Evolutionary conservation across 2,329 filamentous ascomycete species (phyloP).

Genomic region (Pezicula neosporulosa): DNA sequence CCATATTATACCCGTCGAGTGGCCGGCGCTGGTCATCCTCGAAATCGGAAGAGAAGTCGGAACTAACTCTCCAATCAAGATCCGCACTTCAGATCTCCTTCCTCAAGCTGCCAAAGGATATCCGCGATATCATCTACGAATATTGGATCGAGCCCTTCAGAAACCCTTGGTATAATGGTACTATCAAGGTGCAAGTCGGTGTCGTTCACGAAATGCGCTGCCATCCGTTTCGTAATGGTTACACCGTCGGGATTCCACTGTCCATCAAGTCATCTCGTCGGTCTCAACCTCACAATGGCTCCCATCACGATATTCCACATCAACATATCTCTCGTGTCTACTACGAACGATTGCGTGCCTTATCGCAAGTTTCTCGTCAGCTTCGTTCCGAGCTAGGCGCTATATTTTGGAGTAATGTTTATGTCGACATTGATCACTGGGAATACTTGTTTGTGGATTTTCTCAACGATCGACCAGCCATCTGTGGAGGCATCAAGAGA

Average conservation of each 20-base stretch:
- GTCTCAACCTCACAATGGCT: no score
- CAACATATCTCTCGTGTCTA: not conserved
- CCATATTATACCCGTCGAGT: no score
- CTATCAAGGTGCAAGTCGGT: not conserved
- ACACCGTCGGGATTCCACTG: not conserved
- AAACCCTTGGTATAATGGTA: not conserved
- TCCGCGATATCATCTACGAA: not conserved
- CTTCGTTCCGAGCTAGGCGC: not conserved
- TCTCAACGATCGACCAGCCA: not conserved
- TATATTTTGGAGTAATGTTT: slow-evolving; percentile 1
- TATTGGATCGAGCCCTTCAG: not conserved
- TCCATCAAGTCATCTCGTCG: not conserved
- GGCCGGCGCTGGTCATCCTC: no score
- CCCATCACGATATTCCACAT: not conserved
- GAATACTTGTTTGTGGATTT: not conserved
- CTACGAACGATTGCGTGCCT: not conserved
- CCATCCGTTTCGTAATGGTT: not conserved
- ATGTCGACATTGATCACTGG: slow-evolving; percentile 1
- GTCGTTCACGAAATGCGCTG: not conserved
- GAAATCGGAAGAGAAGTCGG: not conserved
- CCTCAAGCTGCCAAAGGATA: not conserved
- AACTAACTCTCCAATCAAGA: not conserved
- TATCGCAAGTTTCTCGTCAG: not conserved
- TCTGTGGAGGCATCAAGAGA: not conserved
- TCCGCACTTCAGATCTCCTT: not conserved